Evolutionary conservation across 2,329 filamentous ascomycete genomes (phyloP).

Genomic region (Cadophora sp.): DNA sequence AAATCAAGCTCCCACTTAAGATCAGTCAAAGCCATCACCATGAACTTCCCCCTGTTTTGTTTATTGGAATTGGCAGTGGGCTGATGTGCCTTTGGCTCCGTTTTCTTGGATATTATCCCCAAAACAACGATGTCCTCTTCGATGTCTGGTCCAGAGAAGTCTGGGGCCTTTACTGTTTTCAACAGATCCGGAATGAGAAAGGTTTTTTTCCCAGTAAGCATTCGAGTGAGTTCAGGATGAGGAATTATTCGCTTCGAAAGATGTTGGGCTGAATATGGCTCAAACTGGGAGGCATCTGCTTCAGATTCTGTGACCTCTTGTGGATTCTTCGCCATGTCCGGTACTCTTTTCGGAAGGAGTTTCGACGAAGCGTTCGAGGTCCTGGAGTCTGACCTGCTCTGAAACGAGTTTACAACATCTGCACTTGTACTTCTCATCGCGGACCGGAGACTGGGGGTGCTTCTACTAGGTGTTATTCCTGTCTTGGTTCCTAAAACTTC

Average conservation of each 20-base stretch:
- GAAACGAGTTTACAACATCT: conserved; percentile 18
- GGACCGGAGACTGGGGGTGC: conserved; percentile 36
- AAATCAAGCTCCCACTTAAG: conserved; percentile 90
- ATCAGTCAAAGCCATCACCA: conserved; percentile 88
- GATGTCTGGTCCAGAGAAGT: conserved; percentile 80
- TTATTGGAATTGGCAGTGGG: conserved; percentile 51
- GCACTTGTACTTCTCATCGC: conserved; percentile 29
- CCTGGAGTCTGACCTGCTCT: conserved; percentile 33
- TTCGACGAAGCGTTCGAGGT: conserved; percentile 21
- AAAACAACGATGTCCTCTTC: conserved; percentile 91
- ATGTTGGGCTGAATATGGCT: conserved; percentile 85
- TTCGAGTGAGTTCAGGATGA: conserved; percentile 79
- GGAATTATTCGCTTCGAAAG: conserved; percentile 83
- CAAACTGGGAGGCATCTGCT: conserved; percentile 70
- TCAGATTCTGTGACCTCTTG: conserved; percentile 53
- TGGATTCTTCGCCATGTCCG: conserved; percentile 30
- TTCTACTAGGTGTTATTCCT: conserved; percentile 51
- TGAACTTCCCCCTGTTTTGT: conserved; percentile 78
- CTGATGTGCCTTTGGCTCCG: conserved; percentile 72
- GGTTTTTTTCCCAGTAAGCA: conserved; percentile 77
- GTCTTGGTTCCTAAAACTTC: conserved; percentile 56
- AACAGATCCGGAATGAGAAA: conserved; percentile 83
- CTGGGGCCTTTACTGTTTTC: conserved; percentile 79
- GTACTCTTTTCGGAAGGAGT: conserved; percentile 17
- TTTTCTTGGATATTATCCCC: conserved; percentile 87